Evolutionary conservation across 345 rosid species (phyloP).

Genomic region (Sisymbrium irio): DNA sequence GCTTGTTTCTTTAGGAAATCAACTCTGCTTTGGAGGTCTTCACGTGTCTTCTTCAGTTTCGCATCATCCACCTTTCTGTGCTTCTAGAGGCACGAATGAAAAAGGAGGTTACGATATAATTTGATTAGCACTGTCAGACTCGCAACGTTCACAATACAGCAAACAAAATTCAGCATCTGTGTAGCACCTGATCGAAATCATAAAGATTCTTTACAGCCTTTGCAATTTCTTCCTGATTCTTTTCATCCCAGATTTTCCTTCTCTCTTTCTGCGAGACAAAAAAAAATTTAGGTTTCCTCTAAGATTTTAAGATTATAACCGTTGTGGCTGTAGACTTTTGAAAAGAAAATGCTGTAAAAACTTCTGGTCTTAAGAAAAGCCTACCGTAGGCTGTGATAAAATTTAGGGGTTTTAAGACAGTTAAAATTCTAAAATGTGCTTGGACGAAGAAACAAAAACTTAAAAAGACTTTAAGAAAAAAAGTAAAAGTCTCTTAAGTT

Average conservation of each 20-base stretch:
- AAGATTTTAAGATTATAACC: neutral
- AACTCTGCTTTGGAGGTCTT: slow-evolving; percentile 81
- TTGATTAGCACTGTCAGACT: slow-evolving; percentile 3
- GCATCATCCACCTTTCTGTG: slow-evolving; percentile 66
- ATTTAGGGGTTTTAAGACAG: too few relatives aligned
- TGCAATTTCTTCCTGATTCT: slow-evolving; percentile 81
- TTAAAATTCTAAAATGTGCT: too few relatives aligned
- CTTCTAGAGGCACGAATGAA: slow-evolving; percentile 51
- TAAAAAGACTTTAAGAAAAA: too few relatives aligned
- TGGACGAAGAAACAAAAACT: too few relatives aligned
- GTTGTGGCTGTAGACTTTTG: too few relatives aligned
- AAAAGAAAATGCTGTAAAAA: too few relatives aligned
- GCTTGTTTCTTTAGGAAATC: slow-evolving; percentile 81
- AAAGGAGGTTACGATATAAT: slow-evolving; percentile 18
- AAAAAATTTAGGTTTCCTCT: too few relatives aligned
- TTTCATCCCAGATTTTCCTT: slow-evolving; percentile 85
- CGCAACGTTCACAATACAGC: slow-evolving; percentile 2
- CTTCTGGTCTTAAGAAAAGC: too few relatives aligned
- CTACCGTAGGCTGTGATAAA: too few relatives aligned
- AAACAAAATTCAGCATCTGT: slow-evolving; percentile 20
- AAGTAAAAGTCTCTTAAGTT: neutral
- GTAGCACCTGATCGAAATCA: slow-evolving; percentile 74
- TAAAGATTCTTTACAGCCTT: slow-evolving; percentile 70
- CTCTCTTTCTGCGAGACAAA: slow-evolving; percentile 58
- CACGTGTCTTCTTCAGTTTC: slow-evolving; percentile 65